phyloP scores from a whole-genome alignment of 495 filamentous ascomycete genomes.

The Xylaria nigripes region DNA sequence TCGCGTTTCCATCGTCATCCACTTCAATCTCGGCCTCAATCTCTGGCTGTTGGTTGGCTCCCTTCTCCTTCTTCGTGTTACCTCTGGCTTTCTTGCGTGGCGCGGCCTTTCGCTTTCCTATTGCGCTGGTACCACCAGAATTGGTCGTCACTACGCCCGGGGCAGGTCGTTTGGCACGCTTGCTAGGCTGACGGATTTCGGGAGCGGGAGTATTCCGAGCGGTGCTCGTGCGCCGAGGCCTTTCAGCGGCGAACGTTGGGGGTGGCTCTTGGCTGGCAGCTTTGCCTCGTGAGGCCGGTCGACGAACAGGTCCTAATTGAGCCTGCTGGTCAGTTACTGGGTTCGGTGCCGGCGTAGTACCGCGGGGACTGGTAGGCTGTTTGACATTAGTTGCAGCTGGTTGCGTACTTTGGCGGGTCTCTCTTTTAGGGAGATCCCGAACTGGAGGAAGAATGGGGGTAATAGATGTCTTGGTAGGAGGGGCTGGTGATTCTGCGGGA shows the following conservation, averaged over 20 bases:
- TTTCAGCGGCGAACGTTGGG: constrained; percentile 37
- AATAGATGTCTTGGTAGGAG: constrained; percentile 39
- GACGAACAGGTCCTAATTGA: constrained; percentile 21
- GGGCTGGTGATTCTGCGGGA: constrained; percentile 24
- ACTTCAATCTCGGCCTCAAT: constrained; percentile 44
- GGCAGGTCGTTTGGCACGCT: constrained; percentile 59
- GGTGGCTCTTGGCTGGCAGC: constrained; percentile 44
- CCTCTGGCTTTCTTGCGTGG: constrained; percentile 52
- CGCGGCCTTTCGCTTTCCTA: constrained; percentile 73
- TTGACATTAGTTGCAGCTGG: constrained; percentile 28
- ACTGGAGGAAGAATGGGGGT: constrained; percentile 46
- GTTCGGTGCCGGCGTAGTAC: constrained; percentile 13
- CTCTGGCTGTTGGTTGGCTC: constrained; percentile 30
- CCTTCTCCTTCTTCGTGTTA: constrained; percentile 43
- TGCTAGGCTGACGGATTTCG: constrained; percentile 37
- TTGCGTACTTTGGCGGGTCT: constrained; percentile 26
- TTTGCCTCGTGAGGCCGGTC: constrained; percentile 42
- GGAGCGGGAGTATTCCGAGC: constrained; percentile 50
- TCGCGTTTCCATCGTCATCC: constrained; percentile 62
- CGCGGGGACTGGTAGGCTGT: constrained; percentile 16
- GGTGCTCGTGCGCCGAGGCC: constrained; percentile 48
- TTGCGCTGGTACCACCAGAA: constrained; percentile 62
- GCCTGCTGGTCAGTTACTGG: constrained; percentile 11
- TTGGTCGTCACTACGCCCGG: constrained; percentile 67
- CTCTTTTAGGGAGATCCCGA: constrained; percentile 31